A percentile compares a stretch with the other conserved stretches of the same genome.
Evolutionary conservation across 129 eudicot genomes (phyloP).

Genomic region (Kitagawia praeruptora): DNA sequence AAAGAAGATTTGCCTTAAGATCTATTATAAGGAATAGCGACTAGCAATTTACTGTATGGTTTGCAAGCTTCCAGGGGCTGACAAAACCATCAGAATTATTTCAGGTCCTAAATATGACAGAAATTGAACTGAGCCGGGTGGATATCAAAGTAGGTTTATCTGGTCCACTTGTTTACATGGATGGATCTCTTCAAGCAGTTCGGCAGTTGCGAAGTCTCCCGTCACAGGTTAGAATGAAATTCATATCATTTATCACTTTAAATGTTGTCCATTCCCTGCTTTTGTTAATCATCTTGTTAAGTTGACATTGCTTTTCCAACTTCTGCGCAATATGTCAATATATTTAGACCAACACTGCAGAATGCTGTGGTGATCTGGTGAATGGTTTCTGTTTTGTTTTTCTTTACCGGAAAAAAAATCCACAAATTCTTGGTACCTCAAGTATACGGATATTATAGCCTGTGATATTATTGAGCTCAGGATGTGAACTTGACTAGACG

Average conservation of each 20-base stretch:
- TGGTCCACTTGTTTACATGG: constrained; percentile 89
- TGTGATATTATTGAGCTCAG: background rate
- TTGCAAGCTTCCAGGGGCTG: constrained; percentile 11
- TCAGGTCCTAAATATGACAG: constrained; percentile 86
- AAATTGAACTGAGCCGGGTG: constrained; percentile 80
- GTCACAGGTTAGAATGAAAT: constrained; percentile 56
- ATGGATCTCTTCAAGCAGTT: constrained; percentile 95
- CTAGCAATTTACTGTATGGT: background rate
- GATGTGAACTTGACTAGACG: background rate
- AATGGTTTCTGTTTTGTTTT: background rate
- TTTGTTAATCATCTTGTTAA: background rate
- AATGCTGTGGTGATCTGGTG: background rate
- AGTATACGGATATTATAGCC: background rate
- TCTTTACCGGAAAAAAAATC: background rate
- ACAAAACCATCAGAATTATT: constrained; percentile 15
- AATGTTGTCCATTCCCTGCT: constrained; percentile 6
- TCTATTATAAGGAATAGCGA: background rate
- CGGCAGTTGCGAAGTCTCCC: constrained; percentile 77
- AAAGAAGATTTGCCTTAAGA: background rate
- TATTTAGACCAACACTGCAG: background rate
- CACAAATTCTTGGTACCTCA: too few species aligned
- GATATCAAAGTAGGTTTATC: constrained; percentile 87
- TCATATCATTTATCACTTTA: constrained; percentile 6
- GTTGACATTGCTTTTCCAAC: background rate
- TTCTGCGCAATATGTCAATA: background rate